Evolutionary conservation across 2,329 filamentous ascomycete species (phyloP), one percentile per base, ranked within the genome.

Genomic region (Chaetomium olivaceum): DNA sequence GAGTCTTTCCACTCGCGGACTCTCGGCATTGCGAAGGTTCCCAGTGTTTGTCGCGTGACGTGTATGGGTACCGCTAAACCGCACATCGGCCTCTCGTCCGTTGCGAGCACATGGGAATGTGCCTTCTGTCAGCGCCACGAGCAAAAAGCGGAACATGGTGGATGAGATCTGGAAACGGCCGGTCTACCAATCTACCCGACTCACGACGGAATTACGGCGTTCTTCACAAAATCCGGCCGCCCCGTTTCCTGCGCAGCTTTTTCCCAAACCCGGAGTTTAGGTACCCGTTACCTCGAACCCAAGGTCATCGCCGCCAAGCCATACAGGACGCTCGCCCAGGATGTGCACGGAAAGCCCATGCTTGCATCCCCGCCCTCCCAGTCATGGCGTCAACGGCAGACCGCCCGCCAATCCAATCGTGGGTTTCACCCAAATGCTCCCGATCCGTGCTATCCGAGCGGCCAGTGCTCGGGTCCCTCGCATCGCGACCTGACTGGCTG

Each of bases 371-470:
- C 23, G 39, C 58, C 16, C 14, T 19, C 23, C 39, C 39, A 16
- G 12, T 16, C 43, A 31, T 63, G 51, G 51, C 51, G 51, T 55
- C 60, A 43, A 59, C 50, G 27, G 31, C 33, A 33, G 19, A 21
- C 29, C 25, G 25, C 57, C 16, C 57, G 25, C 57, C 57, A 48
- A 23, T 29, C 31, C 57, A 48, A 23, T 29, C 31, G 9, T 55
- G 43, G 55, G 51, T 58, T 58, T 46, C 43, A 58, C 12, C 6
- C 23, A 33, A 39, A 25, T 54, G 50, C 23, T 25, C n/a, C 54
- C 61, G 61, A 65, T 63, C 59, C 64, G 67, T 63, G 58, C 52
- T 52, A 65, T 67, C 65, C 64, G 67, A 51, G 14, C 27, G 58
- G 61, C 27, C 58, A 31, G 46, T 46, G 56, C 52, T 65, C 65